Evolutionary conservation across 495 filamentous ascomycete species (phyloP), one percentile per base, ranked within the genome.

Genomic region (Chaetomium fimeti): DNA sequence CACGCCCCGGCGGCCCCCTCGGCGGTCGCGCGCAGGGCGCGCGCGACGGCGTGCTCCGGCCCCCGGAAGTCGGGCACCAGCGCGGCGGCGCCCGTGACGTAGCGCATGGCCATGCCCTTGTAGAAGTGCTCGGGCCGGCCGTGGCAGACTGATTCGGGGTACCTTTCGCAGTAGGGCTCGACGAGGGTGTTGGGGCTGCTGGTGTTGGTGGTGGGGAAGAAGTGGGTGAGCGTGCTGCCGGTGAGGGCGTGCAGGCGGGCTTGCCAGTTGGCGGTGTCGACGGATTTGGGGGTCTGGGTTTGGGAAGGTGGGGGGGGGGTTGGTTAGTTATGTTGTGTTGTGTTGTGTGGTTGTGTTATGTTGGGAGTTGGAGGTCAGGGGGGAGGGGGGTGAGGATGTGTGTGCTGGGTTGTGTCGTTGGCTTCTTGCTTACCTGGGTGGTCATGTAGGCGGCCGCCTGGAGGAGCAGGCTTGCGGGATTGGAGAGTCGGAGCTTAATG

Each of bases 61-160:
- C 4, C 76, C n/a, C 76, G 75, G 8, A 83, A 87, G 69, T 84
- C 87, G 0, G 91, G 89, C 0, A 87, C 88, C 57, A 91, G 74
- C 69, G 89, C 85, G 8, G 87, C 86, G 32, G 85, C 82, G 25
- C 80, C 78, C 25, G 84, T 82, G 82, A 94, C 84, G 87, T 89
- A 91, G 42, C 90, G 88, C 25, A 89, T 76, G 8, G 91, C 74
- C 74, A 90, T 91, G 20, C 88, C 89, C 74, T 92, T 93, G 85
- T 91, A 93, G 48, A 84, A 87, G 43, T 84, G 77, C 76, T 91
- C 89, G 67, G 91, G 88, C 15, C 83, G 80, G 69, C 88, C 85
- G 77, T 89, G 91, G 77, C 89, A 91, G 4, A 1, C 29, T 5
- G 29, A 3, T 29, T 40, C 9, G 38, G 79, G 74, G 56, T 77